Evolutionary conservation across 495 filamentous ascomycete species (phyloP).

Genomic region (Annulohypoxylon maeteangense): DNA sequence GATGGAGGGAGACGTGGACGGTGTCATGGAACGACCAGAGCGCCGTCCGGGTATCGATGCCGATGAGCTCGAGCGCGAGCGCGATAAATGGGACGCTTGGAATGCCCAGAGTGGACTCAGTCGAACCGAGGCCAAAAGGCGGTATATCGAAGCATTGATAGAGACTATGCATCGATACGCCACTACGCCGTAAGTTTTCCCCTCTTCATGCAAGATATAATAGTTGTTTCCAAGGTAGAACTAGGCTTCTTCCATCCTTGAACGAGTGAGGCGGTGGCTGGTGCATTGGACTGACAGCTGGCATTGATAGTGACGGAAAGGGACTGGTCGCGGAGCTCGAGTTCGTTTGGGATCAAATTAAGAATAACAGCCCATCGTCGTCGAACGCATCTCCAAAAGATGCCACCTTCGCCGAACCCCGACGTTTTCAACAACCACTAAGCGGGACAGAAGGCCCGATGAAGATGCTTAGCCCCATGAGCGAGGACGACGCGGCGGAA

Average conservation of each 20-base stretch:
- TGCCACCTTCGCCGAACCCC: conserved; percentile 48
- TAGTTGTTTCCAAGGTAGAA: conserved; percentile 8
- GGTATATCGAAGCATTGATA: conserved; percentile 91
- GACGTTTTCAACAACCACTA: conserved; percentile 55
- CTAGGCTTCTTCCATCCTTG: not conserved
- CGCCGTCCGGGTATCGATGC: conserved; percentile 49
- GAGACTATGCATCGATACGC: conserved; percentile 97
- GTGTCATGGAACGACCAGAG: conserved; percentile 86
- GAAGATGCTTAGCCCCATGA: conserved; percentile 81
- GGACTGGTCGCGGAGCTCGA: conserved; percentile 94
- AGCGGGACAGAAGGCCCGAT: conserved; percentile 66
- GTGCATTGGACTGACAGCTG: conserved; percentile 16
- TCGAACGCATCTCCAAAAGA: conserved; percentile 63
- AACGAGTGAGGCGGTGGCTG: not conserved
- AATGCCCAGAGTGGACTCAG: conserved; percentile 81
- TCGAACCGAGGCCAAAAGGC: conserved; percentile 92
- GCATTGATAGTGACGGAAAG: conserved; percentile 70
- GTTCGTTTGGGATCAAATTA: conserved; percentile 98
- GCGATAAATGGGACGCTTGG: conserved; percentile 89
- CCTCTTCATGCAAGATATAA: not conserved
- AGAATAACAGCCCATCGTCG: conserved; percentile 77
- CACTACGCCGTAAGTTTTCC: conserved; percentile 68
- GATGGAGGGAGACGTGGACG: conserved; percentile 96
- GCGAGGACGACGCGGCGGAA: conserved; percentile 79
- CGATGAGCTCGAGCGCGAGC: conserved; percentile 64